Evolutionary conservation across 495 filamentous ascomycete species (phyloP), one percentile per base, ranked within the genome.

Genomic region (Acidomyces sp.): DNA sequence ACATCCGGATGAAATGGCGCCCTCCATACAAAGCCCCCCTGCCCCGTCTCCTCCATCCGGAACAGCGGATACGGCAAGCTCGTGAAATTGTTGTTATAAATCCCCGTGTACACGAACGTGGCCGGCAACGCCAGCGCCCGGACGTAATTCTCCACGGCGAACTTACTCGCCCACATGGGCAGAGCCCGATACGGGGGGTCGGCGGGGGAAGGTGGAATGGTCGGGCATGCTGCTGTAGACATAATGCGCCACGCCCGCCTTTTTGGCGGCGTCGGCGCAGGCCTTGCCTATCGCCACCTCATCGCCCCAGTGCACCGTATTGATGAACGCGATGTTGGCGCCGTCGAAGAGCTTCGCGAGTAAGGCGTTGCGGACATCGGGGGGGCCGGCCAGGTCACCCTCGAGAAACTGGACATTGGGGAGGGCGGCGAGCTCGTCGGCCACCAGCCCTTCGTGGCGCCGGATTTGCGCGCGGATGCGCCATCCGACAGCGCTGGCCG

Each of bases 61-160:
- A 93, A 93, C 6, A 97, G 68, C 2, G 90, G 90, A 58, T 93
- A 95, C 0, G 78, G 82, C 19, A 95, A 69, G 43, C 80, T 85
- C 7, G 87, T 95, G 64, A 97, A 97, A 59, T 97, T 97, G 61
- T 97, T 96, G 63, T 95, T 93, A 66, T 96, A 97, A 50, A 94
- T 94, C 28, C 90, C 90, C 21, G 85, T 81, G 57, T 95, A 96
- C 46, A 95, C 76, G 49, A 94, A 95, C 6, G 88, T 95, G 1
- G 85, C 74, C 0, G 86, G 83, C 6, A 95, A 63, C 2, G 75
- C 81, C 32, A 92, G 71, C 56, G 85, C 75, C 20, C 82, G 78
- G 32, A 93, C 70, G 56, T 94, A 94, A 39, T 86, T 79, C 64
- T 95, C 90, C 26, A 94, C 78, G 13, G 82, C 77, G 56, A 85